Evolutionary conservation across 108 stramenopile species (phyloP), one percentile per base, ranked within the genome.

Genomic region (Cyclotella kingstonii): DNA sequence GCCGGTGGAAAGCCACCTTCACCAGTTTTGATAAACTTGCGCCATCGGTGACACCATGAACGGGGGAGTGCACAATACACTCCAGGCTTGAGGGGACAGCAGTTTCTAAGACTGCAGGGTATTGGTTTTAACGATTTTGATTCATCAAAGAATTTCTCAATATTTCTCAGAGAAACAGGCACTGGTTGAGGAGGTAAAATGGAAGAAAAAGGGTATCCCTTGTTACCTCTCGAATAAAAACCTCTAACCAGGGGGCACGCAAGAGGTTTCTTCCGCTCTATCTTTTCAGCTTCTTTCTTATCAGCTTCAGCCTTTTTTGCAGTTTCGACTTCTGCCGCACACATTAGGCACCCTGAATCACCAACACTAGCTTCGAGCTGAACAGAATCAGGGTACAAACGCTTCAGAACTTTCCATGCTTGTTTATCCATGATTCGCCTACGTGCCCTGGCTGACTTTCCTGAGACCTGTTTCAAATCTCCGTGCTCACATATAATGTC

Each of bases 1-100:
- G 90, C 81, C 38, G 69, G 68, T 0, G 81, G 83, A 22, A 60
- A 56, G n/a, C 78, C 74, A 11, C 80, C 90, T 41, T 87, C 87
- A n/a, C 90, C 90, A 11, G 84, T 87, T 60, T 89, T 92, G 41
- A 92, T 82, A 56, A 89, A 92, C 25, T 76, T 83, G 10, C 91
- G 80, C 84, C 87, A 92, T 47, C 72, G 66, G 49, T 89, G 82
- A 39, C 85, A 87, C 91, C 91, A 92, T 4, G 82, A 67, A 18
- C 84, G 67, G 6, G 91, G 91, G 8, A 92, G 29, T 1, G 84
- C 82, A 40, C 79, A 77, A 54, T 92, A 92, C 7, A 71, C 76
- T 5, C 85, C 90, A 43, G 76, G 63, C 17, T 55, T 44, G 51
- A 91, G 63, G 6, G 90, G 90, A 54, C 90, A 87, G 6, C 41